These are phyloP conservation scores for Citropsis articulata DNA, from an alignment of 345 rosid genomes.

Conservation along the genomic window DNA sequence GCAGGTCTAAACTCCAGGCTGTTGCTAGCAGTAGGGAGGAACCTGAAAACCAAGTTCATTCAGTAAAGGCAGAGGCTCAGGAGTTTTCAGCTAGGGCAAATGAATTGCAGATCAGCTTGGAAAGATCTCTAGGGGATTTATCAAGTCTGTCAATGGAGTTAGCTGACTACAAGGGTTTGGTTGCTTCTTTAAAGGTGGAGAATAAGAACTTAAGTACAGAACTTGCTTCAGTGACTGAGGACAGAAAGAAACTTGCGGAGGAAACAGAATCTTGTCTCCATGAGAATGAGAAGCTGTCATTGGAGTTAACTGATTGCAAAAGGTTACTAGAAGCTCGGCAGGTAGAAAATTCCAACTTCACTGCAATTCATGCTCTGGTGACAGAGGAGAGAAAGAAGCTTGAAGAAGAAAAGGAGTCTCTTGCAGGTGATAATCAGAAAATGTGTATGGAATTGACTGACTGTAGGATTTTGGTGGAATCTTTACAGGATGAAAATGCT, in stretches of 20 bases:
- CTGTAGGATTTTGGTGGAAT: constrained; percentile 42
- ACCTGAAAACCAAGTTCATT: constrained; percentile 42
- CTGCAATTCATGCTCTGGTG: constrained; percentile 33
- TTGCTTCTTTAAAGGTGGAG: constrained; percentile 44
- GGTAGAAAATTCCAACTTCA: constrained; percentile 43
- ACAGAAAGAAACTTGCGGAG: constrained; percentile 44
- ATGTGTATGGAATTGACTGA: constrained; percentile 42
- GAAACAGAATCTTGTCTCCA: constrained; percentile 33
- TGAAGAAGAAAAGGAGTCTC: constrained; percentile 49
- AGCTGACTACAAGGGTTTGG: constrained; percentile 41
- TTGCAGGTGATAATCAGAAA: constrained; percentile 43
- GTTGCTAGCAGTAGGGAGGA: constrained; percentile 42
- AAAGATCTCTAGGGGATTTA: constrained; percentile 44
- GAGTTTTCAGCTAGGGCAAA: constrained; percentile 44
- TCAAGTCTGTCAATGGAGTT: constrained; percentile 42
- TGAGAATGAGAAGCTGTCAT: constrained; percentile 52
- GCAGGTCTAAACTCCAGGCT: constrained; percentile 56
- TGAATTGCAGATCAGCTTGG: constrained; percentile 58
- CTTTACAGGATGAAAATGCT: constrained; percentile 46
- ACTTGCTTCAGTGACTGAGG: constrained; percentile 45
- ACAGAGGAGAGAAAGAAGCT: constrained; percentile 44
- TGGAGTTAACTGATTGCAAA: constrained; percentile 59
- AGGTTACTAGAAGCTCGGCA: constrained; percentile 46
- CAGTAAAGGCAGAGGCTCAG: constrained; percentile 48
- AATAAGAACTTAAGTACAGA: constrained; percentile 46